These are phyloP conservation scores for Colletotrichum aenigma DNA, from an alignment of 2,329 filamentous ascomycete genomes.

Conservation along the genomic window DNA sequence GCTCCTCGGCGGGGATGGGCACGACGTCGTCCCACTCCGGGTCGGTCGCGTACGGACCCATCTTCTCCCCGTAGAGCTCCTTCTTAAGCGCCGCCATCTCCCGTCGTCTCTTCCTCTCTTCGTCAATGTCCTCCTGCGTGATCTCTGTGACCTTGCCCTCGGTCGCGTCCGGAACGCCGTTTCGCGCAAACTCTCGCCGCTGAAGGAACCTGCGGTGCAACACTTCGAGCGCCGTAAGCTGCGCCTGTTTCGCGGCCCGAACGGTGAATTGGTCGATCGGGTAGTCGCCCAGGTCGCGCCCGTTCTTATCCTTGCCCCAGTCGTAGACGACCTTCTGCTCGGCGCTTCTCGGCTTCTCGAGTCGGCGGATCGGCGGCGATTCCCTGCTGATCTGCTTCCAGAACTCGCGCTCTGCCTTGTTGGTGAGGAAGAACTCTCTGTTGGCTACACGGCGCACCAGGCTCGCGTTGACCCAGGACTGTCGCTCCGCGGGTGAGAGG, in stretches of 20 bases:
- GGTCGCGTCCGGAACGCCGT: slow-evolving; percentile 12
- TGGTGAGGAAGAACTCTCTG: slow-evolving; percentile 36
- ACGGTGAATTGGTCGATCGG: slow-evolving; percentile 48
- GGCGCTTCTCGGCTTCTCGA: slow-evolving; percentile 27
- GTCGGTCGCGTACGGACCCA: slow-evolving; percentile 64
- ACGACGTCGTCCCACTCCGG: slow-evolving; percentile 83
- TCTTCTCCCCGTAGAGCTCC: slow-evolving; percentile 58
- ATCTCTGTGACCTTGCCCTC: slow-evolving; percentile 26
- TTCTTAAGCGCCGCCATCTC: slow-evolving; percentile 56
- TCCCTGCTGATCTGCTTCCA: slow-evolving; percentile 62
- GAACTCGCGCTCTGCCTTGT: slow-evolving; percentile 60
- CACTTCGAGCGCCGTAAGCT: slow-evolving; percentile 46
- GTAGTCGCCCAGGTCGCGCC: slow-evolving; percentile 54
- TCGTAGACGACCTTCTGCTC: slow-evolving; percentile 29
- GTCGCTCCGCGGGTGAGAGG: slow-evolving; percentile 52
- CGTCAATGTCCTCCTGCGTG: slow-evolving; percentile 43
- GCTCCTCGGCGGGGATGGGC: slow-evolving; percentile 84
- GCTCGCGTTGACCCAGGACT: slow-evolving; percentile 51
- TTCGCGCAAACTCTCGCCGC: slow-evolving; percentile 35
- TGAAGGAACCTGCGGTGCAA: slow-evolving; percentile 49
- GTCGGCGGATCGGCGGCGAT: slow-evolving; percentile 51
- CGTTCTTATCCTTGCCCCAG: slow-evolving; percentile 58
- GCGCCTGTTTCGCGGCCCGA: slow-evolving; percentile 43
- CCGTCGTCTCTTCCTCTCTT: slow-evolving; percentile 50
- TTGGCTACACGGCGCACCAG: slow-evolving; percentile 47